Evolutionary conservation across 2,329 filamentous ascomycete genomes (phyloP).

Genomic region (Venturiaceae sp.): DNA sequence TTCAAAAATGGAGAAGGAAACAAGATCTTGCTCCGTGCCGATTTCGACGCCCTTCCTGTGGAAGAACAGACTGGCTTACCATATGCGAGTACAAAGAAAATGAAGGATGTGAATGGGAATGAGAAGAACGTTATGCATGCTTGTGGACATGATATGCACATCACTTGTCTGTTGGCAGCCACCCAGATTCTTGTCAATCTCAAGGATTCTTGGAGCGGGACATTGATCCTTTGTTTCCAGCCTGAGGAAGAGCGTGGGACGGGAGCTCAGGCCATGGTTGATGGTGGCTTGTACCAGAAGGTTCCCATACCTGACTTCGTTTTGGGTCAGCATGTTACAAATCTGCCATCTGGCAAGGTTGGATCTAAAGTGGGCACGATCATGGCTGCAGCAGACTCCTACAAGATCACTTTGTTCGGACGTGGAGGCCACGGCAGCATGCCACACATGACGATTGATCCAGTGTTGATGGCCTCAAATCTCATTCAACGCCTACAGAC

Average conservation of each 20-base stretch:
- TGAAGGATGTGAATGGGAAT: conserved; percentile 35
- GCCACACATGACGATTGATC: conserved; percentile 48
- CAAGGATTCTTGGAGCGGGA: conserved; percentile 48
- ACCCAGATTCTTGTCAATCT: conserved; percentile 38
- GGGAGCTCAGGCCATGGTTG: conserved; percentile 54
- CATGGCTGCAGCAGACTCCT: conserved; percentile 28
- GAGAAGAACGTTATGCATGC: conserved; percentile 54
- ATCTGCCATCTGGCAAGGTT: conserved; percentile 28
- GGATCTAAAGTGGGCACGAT: conserved; percentile 32
- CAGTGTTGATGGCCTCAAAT: conserved; percentile 46
- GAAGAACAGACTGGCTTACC: conserved; percentile 44
- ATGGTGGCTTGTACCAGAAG: conserved; percentile 46
- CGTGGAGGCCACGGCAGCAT: conserved; percentile 48
- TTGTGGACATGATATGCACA: conserved; percentile 60
- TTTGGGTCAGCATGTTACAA: conserved; percentile 49
- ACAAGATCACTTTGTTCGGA: conserved; percentile 47
- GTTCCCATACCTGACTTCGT: conserved; percentile 47
- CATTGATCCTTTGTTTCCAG: conserved; percentile 55
- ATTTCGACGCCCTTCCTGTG: conserved; percentile 53
- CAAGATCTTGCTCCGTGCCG: conserved; percentile 49
- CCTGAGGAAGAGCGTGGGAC: conserved; percentile 55
- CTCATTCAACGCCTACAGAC: conserved; percentile 49
- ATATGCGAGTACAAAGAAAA: conserved; percentile 42
- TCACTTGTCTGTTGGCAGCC: conserved; percentile 47
- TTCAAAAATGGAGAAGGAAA: conserved; percentile 45